Conservation (phyloP, 345 rosid genomes). For the Salix caprea region DNA sequence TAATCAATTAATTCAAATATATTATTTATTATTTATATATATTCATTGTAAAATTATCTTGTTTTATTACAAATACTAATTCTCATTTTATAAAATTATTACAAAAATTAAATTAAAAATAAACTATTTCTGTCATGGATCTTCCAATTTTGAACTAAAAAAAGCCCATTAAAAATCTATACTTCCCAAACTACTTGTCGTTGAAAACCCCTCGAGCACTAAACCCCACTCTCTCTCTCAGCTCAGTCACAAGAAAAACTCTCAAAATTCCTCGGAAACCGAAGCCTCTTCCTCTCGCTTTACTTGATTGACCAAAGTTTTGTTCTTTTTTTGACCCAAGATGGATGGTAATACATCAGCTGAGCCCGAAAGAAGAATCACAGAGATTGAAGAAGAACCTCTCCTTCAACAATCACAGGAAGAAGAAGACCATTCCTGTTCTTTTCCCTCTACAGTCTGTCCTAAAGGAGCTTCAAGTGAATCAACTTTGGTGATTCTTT, state of each 20-base stretch:
- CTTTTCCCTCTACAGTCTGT: slow-evolving; percentile 2
- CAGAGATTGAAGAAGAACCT: slow-evolving; percentile 11
- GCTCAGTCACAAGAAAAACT: not conserved
- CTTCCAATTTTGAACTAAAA: no score
- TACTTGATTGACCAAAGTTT: not conserved
- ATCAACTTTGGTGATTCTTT: slow-evolving; percentile 7
- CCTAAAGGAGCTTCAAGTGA: slow-evolving; percentile 7
- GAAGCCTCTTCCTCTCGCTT: not conserved
- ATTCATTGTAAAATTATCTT: no score
- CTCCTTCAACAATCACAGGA: not conserved
- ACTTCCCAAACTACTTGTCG: not conserved
- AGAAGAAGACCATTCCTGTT: not conserved
- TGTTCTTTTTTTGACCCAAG: not conserved
- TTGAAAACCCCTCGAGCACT: no score
- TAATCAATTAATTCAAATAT: slow-evolving; percentile 9
- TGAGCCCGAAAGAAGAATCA: slow-evolving; percentile 14
- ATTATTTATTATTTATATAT: no score
- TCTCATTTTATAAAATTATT: no score
- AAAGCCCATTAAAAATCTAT: not conserved
- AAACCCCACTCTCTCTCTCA: not conserved
- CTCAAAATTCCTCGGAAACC: not conserved
- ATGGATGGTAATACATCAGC: not conserved
- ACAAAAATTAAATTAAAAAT: no score
- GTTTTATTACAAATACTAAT: no score
- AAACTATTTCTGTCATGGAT: no score